phyloP scores from a whole-genome alignment of 1,284 basidiomycete genomes.

The Phenoliferia sp. region DNA sequence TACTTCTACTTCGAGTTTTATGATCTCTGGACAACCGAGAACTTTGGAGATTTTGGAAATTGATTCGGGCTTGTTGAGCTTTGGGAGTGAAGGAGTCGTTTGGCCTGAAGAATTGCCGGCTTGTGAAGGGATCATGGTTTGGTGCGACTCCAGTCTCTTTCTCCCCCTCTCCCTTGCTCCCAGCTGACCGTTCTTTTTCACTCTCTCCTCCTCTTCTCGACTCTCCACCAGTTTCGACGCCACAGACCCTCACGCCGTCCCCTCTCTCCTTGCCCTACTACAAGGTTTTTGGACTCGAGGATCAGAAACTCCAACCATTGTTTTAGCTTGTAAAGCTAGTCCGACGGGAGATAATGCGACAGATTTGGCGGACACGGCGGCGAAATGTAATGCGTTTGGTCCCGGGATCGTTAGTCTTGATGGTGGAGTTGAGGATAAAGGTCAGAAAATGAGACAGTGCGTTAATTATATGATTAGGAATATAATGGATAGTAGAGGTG shows the following conservation, averaged over 20 bases:
- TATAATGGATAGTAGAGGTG: constrained; percentile 36
- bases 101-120: constrained; percentile 36
- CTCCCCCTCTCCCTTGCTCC: background rate
- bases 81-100: constrained; percentile 27
- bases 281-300: constrained; percentile 39
- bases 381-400: constrained; percentile 36
- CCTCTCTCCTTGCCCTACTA: constrained; percentile 29
- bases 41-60: constrained; percentile 38
- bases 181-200: background rate
- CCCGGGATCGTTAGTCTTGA: constrained; percentile 39
- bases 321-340: constrained; percentile 38
- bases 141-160: constrained; percentile 20
- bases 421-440: constrained; percentile 36
- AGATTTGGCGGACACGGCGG: constrained; percentile 33
- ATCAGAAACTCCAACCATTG: constrained; percentile 34
- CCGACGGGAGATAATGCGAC: constrained; percentile 18
- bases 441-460: constrained; percentile 35
- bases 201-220: too few relatives aligned
- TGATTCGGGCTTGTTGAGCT: constrained; percentile 32
- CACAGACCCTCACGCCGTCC: constrained; percentile 31
- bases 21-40: constrained; percentile 18
- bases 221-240: constrained; percentile 34
- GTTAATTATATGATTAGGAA: constrained; percentile 38
- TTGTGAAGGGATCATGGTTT: constrained; percentile 38
- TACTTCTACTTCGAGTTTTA: constrained; percentile 30